A percentile compares a stretch with the other conserved stretches of the same genome.
phyloP scores from a whole-genome alignment of 2,329 filamentous ascomycete genomes.

The Aspergillus pseudotamarii region DNA sequence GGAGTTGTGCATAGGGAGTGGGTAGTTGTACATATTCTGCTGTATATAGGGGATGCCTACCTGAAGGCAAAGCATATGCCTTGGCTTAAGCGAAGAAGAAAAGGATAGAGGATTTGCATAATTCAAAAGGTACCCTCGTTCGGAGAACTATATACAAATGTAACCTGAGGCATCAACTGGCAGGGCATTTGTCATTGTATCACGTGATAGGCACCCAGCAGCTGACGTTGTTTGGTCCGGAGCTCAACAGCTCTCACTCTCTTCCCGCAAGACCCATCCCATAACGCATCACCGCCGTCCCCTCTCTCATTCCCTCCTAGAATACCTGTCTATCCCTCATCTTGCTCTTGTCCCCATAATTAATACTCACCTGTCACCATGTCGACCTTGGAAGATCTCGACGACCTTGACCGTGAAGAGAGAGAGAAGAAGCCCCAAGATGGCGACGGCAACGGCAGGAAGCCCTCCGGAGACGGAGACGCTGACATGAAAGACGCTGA shows the following conservation, averaged over 20 bases:
- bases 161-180: not conserved
- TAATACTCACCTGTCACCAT: constrained; percentile 50
- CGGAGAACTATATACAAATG: not conserved
- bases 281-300: constrained; percentile 13
- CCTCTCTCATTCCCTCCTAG: not conserved
- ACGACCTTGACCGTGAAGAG: constrained; percentile 80
- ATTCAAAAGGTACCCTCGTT: not conserved
- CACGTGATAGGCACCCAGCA: constrained; percentile 34
- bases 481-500: constrained; percentile 87
- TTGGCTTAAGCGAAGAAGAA: not conserved
- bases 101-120: not conserved
- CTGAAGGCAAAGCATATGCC: too few relatives aligned
- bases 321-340: not conserved
- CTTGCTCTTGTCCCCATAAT: not conserved
- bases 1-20: not conserved
- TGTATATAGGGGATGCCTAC: not conserved
- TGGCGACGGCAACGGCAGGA: constrained; percentile 58
- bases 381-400: constrained; percentile 90
- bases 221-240: constrained; percentile 40
- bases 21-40: not conserved
- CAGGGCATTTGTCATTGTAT: constrained; percentile 19
- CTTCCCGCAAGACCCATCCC: constrained; percentile 11
- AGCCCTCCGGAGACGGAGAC: constrained; percentile 67
- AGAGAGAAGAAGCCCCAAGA: constrained; percentile 69
- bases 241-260: constrained; percentile 31